A percentile compares a stretch with the other conserved stretches of the same genome.
Evolutionary conservation across 2,329 filamentous ascomycete genomes (phyloP).

Genomic region (Aspergillus ruber): DNA sequence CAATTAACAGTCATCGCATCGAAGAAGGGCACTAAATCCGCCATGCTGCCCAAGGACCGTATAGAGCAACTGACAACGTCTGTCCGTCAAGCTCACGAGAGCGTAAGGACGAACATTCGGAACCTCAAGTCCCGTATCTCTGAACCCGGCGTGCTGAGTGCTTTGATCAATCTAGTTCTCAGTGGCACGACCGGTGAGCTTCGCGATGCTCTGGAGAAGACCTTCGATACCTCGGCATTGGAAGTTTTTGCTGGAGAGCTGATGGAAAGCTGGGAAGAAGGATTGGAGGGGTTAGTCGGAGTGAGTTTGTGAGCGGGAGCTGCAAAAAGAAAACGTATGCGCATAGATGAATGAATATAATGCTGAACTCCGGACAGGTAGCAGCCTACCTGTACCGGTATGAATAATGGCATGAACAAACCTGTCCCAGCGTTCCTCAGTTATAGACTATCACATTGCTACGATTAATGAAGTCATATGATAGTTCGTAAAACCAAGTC

Average conservation of each 20-base stretch:
- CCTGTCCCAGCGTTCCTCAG: neutral
- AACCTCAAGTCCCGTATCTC: constrained; percentile 32
- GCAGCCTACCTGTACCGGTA: neutral
- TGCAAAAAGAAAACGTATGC: neutral
- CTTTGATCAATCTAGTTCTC: constrained; percentile 34
- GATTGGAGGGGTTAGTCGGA: constrained; percentile 33
- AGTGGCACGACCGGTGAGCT: constrained; percentile 22
- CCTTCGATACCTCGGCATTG: constrained; percentile 32
- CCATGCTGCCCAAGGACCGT: constrained; percentile 28
- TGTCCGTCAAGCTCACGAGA: constrained; percentile 24
- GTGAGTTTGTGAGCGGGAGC: constrained; percentile 20
- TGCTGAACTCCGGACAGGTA: neutral
- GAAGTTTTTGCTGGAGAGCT: constrained; percentile 40
- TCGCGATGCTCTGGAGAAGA: constrained; percentile 26
- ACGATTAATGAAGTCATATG: neutral
- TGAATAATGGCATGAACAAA: neutral
- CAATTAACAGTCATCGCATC: constrained; percentile 25
- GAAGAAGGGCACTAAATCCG: constrained; percentile 26
- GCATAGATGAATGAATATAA: neutral
- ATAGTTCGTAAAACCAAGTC: neutral
- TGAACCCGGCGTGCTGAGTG: constrained; percentile 36
- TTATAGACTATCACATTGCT: neutral
- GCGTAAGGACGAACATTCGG: constrained; percentile 29
- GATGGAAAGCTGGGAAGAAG: constrained; percentile 45
- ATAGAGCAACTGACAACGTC: constrained; percentile 23